phyloP scores from a whole-genome alignment of 257 asterid species.

The Echites panduratus region DNA sequence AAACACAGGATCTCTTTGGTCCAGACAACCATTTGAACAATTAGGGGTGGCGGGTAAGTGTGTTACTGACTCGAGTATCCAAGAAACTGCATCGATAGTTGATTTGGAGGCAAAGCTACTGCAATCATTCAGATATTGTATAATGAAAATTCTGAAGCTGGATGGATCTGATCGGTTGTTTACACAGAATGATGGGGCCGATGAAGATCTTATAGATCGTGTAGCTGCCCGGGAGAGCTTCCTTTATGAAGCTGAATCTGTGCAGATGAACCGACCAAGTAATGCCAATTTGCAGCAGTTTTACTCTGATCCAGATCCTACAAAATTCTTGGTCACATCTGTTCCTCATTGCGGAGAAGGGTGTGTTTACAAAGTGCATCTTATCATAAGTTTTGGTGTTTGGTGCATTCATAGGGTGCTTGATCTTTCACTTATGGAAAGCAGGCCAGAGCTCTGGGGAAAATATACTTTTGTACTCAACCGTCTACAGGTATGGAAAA shows the following conservation, averaged over 20 bases:
- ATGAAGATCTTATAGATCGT: constrained; percentile 88
- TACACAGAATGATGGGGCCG: constrained; percentile 84
- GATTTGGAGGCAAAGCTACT: constrained; percentile 76
- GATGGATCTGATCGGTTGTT: constrained; percentile 93
- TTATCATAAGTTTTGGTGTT: constrained; percentile 86
- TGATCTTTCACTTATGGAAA: constrained; percentile 89
- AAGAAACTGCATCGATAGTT: constrained; percentile 38
- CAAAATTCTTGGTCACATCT: constrained; percentile 51
- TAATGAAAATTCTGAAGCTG: constrained; percentile 68
- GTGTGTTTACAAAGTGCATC: constrained; percentile 76
- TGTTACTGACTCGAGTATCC: constrained; percentile 29
- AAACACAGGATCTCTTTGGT: constrained; percentile 63
- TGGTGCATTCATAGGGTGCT: constrained; percentile 98
- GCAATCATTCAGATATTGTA: constrained; percentile 78
- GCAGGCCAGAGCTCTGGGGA: constrained; percentile 99
- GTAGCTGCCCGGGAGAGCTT: constrained; percentile 85
- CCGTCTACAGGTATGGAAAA: constrained; percentile 76
- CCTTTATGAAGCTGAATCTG: constrained; percentile 60
- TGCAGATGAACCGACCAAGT: constrained; percentile 23
- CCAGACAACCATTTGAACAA: constrained; percentile 79
- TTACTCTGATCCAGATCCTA: constrained; percentile 38
- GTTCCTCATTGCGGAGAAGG: constrained; percentile 95
- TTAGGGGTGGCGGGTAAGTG: constrained; percentile 81
- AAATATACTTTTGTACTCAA: constrained; percentile 88
- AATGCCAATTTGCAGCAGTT: constrained; percentile 21